Evolutionary conservation across 176 grass and related monocot species (phyloP).

Genomic region (Urochloa ruziziensis): DNA sequence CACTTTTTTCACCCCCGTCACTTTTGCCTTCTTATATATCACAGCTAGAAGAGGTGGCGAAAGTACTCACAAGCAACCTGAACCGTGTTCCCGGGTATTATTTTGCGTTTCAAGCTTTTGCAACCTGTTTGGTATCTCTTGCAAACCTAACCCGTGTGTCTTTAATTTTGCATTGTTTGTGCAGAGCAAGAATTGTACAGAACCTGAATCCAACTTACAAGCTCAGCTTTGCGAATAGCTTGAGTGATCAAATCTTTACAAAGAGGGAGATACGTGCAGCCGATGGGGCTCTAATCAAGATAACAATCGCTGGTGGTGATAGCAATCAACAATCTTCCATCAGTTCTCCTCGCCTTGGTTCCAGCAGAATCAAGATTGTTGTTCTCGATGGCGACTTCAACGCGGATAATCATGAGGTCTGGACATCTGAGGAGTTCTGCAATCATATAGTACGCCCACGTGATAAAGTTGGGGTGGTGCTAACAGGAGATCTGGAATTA

Average conservation of each 20-base stretch:
- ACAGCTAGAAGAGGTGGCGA: conserved; percentile 25
- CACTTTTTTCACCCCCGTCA: not conserved
- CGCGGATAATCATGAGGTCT: not conserved
- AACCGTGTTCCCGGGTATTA: conserved; percentile 11
- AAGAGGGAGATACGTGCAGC: not conserved
- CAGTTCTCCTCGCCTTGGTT: not conserved
- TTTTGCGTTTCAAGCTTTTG: not conserved
- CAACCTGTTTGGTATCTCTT: not conserved
- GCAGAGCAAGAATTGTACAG: conserved; percentile 1
- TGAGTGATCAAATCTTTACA: conserved; percentile 36
- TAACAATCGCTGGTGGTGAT: not conserved
- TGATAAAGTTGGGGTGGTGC: conserved; percentile 35
- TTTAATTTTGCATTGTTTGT: not conserved
- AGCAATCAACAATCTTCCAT: not conserved
- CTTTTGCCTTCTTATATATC: not conserved
- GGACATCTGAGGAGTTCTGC: conserved; percentile 42
- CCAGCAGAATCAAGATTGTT: conserved; percentile 42
- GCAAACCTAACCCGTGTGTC: not conserved
- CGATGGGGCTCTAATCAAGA: conserved; percentile 27
- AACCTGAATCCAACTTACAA: conserved; percentile 29
- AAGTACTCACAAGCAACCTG: conserved; percentile 26
- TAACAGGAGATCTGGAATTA: conserved; percentile 32
- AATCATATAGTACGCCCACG: conserved; percentile 20
- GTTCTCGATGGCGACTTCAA: conserved; percentile 60
- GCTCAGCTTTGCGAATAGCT: conserved; percentile 21